phyloP scores from a whole-genome alignment of 2,329 filamentous ascomycete genomes.

The Hymenoscyphus infarciens region DNA sequence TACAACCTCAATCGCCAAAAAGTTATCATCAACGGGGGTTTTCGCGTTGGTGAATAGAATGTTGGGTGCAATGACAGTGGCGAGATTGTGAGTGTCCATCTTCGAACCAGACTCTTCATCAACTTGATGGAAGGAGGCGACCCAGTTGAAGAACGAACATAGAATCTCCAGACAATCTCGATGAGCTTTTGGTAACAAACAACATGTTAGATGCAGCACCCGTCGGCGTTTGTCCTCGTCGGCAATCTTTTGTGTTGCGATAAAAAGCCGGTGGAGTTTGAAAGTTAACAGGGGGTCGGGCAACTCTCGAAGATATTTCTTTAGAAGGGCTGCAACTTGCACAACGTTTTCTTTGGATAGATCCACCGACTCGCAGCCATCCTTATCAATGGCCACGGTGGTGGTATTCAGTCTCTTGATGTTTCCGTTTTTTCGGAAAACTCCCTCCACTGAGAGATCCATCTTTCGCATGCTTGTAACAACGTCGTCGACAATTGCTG shows the following conservation, averaged over 20 bases:
- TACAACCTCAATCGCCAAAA: constrained; percentile 89
- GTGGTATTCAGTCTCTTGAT: constrained; percentile 89
- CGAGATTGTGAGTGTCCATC: constrained; percentile 97
- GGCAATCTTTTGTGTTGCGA: constrained; percentile 81
- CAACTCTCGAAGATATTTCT: constrained; percentile 91
- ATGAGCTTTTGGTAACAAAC: constrained; percentile 86
- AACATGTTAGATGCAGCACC: constrained; percentile 86
- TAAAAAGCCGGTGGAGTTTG: constrained; percentile 88
- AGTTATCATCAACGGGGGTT: constrained; percentile 77
- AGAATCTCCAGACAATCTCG: constrained; percentile 92
- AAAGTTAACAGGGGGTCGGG: constrained; percentile 93
- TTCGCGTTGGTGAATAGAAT: constrained; percentile 73
- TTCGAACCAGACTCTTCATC: constrained; percentile 97
- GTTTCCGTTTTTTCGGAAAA: constrained; percentile 98
- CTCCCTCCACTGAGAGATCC: constrained; percentile 97
- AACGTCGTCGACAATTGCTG: constrained; percentile 91
- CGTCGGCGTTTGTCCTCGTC: constrained; percentile 80
- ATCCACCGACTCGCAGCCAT: constrained; percentile 81
- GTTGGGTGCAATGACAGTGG: constrained; percentile 96
- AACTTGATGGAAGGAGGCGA: constrained; percentile 92
- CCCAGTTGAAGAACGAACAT: constrained; percentile 96
- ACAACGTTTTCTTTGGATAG: constrained; percentile 87
- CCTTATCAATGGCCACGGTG: constrained; percentile 79
- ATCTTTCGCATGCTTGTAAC: constrained; percentile 95
- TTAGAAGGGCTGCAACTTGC: constrained; percentile 87